These are phyloP conservation scores for Tuber indicum DNA, from an alignment of 495 filamentous ascomycete genomes.

Conservation along the genomic window DNA sequence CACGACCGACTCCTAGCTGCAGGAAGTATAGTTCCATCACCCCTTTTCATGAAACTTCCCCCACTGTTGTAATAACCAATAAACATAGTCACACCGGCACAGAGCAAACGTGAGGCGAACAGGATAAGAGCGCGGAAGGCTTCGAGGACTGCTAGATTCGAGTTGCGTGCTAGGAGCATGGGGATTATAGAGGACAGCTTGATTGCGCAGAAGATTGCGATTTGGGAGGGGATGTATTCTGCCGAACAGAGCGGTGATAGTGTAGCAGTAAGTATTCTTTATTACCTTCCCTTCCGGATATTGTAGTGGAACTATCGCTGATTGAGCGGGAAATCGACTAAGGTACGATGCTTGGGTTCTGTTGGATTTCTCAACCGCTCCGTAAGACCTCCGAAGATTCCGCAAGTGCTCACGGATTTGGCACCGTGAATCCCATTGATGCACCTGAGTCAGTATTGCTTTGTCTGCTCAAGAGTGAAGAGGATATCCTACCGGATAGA, in stretches of 20 bases:
- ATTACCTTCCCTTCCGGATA: neutral
- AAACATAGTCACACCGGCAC: neutral
- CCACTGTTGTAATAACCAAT: neutral
- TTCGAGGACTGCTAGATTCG: too few species aligned
- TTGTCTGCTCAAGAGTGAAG: neutral
- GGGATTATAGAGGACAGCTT: neutral
- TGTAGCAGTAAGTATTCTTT: neutral
- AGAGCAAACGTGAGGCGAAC: neutral
- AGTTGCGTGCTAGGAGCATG: neutral
- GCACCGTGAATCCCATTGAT: neutral
- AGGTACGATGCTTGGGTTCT: neutral
- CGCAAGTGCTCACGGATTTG: neutral
- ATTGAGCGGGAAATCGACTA: neutral
- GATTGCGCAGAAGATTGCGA: neutral
- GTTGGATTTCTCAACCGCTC: neutral
- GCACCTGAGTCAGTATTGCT: neutral
- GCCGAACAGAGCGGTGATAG: neutral
- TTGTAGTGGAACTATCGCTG: neutral
- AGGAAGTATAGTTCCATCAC: neutral
- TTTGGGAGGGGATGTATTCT: neutral
- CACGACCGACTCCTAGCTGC: neutral
- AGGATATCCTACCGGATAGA: neutral
- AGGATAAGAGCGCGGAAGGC: neutral
- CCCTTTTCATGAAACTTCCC: accelerated
- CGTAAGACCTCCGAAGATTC: neutral